phyloP scores from a whole-genome alignment of 140 eudicot genomes.

The Ambrosia hybrid region DNA sequence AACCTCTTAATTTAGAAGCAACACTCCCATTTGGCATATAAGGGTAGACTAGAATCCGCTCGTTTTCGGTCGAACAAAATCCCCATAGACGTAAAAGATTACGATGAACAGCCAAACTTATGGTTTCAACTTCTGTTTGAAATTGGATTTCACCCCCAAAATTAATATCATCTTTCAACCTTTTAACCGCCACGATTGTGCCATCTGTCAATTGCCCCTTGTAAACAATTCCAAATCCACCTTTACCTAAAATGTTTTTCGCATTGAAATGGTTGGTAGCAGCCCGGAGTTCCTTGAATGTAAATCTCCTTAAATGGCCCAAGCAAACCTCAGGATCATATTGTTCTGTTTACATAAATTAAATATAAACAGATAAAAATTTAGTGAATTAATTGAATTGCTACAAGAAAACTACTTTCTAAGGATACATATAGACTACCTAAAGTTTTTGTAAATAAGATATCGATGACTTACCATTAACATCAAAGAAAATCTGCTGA shows the following conservation, averaged over 20 bases:
- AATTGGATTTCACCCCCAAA: conserved; percentile 82
- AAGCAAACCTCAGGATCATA: conserved; percentile 84
- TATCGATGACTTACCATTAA: conserved; percentile 60
- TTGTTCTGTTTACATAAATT: conserved; percentile 56
- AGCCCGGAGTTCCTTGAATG: conserved; percentile 69
- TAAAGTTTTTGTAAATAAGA: neutral
- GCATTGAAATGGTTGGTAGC: conserved; percentile 72
- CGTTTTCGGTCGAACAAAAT: conserved; percentile 73
- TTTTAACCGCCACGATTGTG: conserved; percentile 76
- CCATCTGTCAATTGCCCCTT: conserved; percentile 68
- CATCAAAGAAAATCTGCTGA: conserved; percentile 89
- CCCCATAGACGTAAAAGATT: conserved; percentile 92
- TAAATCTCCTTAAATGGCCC: conserved; percentile 75
- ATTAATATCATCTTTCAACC: conserved; percentile 59
- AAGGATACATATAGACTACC: neutral
- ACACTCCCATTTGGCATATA: conserved; percentile 90
- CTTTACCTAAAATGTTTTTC: conserved; percentile 77
- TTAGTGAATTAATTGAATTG: neutral
- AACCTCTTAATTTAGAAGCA: conserved; percentile 78
- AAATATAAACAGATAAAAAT: neutral
- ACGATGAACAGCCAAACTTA: conserved; percentile 85
- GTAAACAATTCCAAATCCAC: conserved; percentile 88
- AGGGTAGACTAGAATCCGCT: conserved; percentile 81
- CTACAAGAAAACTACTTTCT: neutral
- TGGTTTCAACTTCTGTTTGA: conserved; percentile 84